A percentile compares a stretch with the other conserved stretches of the same genome.
Conservation (phyloP, 352 stramenopile species). For the Phytophthora uliginosa region DNA sequence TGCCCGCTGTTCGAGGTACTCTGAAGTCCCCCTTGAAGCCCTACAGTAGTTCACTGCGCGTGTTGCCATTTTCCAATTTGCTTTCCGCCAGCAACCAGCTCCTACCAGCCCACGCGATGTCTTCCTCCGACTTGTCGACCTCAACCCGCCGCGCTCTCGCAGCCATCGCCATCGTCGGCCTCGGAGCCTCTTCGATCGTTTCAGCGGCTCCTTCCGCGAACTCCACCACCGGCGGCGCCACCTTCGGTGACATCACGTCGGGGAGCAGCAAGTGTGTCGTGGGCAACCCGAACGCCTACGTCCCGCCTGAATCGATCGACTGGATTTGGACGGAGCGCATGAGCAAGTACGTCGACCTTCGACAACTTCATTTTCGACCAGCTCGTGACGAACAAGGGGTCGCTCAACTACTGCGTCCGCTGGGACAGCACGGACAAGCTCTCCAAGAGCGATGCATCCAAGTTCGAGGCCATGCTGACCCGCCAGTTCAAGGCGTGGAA, state of each 20-base stretch:
- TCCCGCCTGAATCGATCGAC: slow-evolving; percentile 11
- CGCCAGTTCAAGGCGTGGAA: slow-evolving; percentile 50
- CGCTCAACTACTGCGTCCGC: slow-evolving; percentile 50
- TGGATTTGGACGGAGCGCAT: slow-evolving; percentile 25
- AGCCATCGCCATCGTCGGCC: not conserved
- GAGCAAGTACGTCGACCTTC: not conserved
- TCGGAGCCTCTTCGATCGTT: slow-evolving; percentile 3
- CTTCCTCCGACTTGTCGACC: not conserved
- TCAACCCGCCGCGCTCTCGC: slow-evolving; percentile 8
- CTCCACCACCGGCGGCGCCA: slow-evolving; percentile 10
- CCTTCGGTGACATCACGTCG: slow-evolving; percentile 32
- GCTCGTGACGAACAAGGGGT: slow-evolving; percentile 45
- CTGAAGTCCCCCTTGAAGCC: too few species aligned
- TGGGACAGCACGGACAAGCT: slow-evolving; percentile 48
- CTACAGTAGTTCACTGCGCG: too few species aligned
- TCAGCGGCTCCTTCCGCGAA: slow-evolving; percentile 3
- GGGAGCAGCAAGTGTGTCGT: slow-evolving; percentile 24
- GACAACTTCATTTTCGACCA: slow-evolving; percentile 44
- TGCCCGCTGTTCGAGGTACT: too few species aligned
- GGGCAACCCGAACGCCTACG: slow-evolving; percentile 26
- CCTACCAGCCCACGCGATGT: too few species aligned
- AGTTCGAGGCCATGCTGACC: slow-evolving; percentile 44
- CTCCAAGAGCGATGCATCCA: slow-evolving; percentile 36
- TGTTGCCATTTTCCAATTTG: slow-evolving; percentile 5
- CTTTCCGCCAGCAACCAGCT: too few species aligned